phyloP scores from a whole-genome alignment of 805 yeast species.

The Zygoascus biomembranicola region DNA sequence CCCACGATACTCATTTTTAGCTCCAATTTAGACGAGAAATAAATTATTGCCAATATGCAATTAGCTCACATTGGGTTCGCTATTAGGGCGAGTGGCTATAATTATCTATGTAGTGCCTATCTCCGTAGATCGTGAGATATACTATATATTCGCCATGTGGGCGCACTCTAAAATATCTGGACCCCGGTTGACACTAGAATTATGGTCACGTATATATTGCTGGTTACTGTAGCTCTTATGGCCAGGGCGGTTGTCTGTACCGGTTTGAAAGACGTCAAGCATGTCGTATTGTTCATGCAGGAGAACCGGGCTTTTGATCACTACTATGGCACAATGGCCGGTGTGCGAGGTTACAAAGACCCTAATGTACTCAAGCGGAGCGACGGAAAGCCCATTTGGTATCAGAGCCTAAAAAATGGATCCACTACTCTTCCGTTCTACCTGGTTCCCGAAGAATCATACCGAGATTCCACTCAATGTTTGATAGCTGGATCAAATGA shows the following conservation, averaged over 20 bases:
- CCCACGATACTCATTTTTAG: too few relatives aligned
- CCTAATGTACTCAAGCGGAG: conserved; percentile 14
- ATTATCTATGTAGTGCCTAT: too few relatives aligned
- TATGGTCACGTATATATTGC: too few relatives aligned
- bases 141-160: too few relatives aligned
- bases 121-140: too few relatives aligned
- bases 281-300: conserved; percentile 19
- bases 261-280: conserved; percentile 9
- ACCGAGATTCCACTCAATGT: conserved; percentile 16
- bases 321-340: conserved; percentile 20
- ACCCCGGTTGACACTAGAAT: too few relatives aligned
- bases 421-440: conserved; percentile 16
- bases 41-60: too few relatives aligned
- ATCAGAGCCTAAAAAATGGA: conserved; percentile 11
- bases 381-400: conserved; percentile 10
- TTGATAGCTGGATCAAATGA: conserved; percentile 16
- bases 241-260: background rate
- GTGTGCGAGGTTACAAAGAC: conserved; percentile 21
- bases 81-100: too few relatives aligned
- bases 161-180: too few relatives aligned
- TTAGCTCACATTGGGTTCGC: too few relatives aligned
- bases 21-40: too few relatives aligned
- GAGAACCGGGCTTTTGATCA: conserved; percentile 21
- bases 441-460: conserved; percentile 11
- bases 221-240: too few relatives aligned